Evolutionary conservation across 371 early-diverging fungal species (phyloP), one percentile per base, ranked within the genome.

Genomic region (Gilbertella persicaria): DNA sequence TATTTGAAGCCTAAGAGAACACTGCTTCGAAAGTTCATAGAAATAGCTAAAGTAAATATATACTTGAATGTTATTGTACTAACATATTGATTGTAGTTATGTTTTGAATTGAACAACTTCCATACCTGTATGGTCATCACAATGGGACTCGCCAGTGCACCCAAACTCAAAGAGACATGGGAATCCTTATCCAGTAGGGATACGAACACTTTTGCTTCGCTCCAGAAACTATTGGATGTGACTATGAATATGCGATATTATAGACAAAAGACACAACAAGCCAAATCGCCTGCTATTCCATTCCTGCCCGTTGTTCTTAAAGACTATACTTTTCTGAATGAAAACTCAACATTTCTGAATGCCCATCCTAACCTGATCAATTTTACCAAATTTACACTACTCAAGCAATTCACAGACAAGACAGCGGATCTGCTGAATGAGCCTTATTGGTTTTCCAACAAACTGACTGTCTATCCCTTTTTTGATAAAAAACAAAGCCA

Each of bases 121-220:
- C 78, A 78, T 57, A 73, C 78, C 2, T 60, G 62, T 20, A 78
- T 78, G 78, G 65, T 75, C 2, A 66, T 78, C 24, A 69, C 62
- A 0, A 68, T 73, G 70, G 73, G 72, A 0, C 49, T 78, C 14
- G 40, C 62, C 7, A 61, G 65, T 12, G 52, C 51, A n/a, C 43
- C 66, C 0, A 62, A 60, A 20, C 33, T 78, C 23, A 60, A 62
- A 51, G 64, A 72, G 3, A 25, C 37, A 0, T 71, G 74, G 72
- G 58, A 67, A 21, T 49, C 60, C 0, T 51, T 78, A 5, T 55
- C 73, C 0, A 69, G 48, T 47, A 61, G 64, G 24, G 75, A 75
- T 10, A 39, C 50, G n/a, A 44, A 58, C 10, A 58, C 75, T 7
- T 70, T 70, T 45, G 19, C 50, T 3, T 39, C 48, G 0, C 48